Evolutionary conservation across 2,329 filamentous ascomycete genomes (phyloP).

Genomic region (Cercospora sp.): DNA sequence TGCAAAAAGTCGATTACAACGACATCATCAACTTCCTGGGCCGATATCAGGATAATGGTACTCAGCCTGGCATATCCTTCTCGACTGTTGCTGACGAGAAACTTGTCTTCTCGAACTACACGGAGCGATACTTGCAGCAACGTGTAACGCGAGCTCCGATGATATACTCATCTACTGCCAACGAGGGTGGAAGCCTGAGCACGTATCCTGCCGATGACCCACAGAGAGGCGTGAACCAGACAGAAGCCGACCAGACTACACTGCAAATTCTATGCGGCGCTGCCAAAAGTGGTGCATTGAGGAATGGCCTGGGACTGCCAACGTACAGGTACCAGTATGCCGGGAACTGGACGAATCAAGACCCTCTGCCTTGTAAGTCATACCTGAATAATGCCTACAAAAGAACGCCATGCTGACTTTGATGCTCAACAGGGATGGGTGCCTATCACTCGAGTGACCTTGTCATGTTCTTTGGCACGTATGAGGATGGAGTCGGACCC

Average conservation of each 20-base stretch:
- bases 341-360: conserved; percentile 8
- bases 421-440: conserved; percentile 32
- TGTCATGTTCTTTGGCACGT: conserved; percentile 41
- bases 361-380: background rate
- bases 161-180: conserved; percentile 7
- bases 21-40: conserved; percentile 6
- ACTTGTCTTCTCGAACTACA: conserved; percentile 31
- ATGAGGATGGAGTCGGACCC: conserved; percentile 33
- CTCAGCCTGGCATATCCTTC: conserved; percentile 29
- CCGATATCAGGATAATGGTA: background rate
- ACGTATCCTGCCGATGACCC: background rate
- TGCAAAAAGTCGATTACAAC: conserved; percentile 34
- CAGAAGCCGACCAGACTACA: background rate
- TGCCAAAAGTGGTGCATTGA: conserved; percentile 11
- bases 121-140: conserved; percentile 20
- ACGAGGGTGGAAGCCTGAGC: conserved; percentile 9
- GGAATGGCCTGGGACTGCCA: conserved; percentile 19
- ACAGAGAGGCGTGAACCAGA: conserved; percentile 7
- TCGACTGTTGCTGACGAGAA: conserved; percentile 30
- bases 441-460: conserved; percentile 42
- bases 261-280: conserved; percentile 3
- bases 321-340: conserved; percentile 13
- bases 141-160: conserved; percentile 39
- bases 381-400: too few relatives aligned
- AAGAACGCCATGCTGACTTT: background rate